phyloP scores from a whole-genome alignment of 2,329 filamentous ascomycete genomes.

The Colletotrichum sp. region DNA sequence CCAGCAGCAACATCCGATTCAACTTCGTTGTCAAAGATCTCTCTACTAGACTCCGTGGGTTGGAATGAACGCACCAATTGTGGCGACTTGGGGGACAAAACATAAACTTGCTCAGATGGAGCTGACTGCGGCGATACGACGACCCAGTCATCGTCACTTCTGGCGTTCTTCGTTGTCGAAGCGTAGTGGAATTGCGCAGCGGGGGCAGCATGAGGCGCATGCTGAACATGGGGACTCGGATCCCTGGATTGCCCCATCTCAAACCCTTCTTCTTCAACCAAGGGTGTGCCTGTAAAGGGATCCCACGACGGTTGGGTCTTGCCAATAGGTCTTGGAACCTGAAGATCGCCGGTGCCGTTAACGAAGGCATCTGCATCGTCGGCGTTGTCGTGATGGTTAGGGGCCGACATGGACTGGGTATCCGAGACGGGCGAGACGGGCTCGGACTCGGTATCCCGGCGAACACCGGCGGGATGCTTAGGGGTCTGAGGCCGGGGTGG shows the following conservation, averaged over 20 bases:
- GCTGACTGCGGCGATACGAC: constrained; percentile 31
- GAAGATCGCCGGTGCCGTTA: constrained; percentile 15
- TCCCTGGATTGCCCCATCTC: constrained; percentile 29
- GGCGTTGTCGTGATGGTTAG: neutral
- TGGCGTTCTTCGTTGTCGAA: neutral
- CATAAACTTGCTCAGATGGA: constrained; percentile 26
- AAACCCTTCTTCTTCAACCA: constrained; percentile 40
- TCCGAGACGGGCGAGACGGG: constrained; percentile 38
- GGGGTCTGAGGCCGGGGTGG: constrained; percentile 20
- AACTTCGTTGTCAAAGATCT: neutral
- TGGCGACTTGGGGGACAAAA: constrained; percentile 25
- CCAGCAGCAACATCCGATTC: neutral
- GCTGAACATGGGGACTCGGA: neutral
- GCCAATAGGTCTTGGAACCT: constrained; percentile 33
- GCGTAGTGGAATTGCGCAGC: neutral
- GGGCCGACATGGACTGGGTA: constrained; percentile 24
- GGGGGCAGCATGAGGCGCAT: neutral
- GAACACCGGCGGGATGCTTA: constrained; percentile 23
- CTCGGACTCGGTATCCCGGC: constrained; percentile 26
- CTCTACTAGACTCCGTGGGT: neutral
- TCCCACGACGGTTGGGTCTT: constrained; percentile 40
- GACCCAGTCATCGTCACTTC: constrained; percentile 34
- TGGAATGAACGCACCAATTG: neutral
- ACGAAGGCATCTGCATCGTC: constrained; percentile 14
- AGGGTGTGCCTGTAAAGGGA: constrained; percentile 36